A percentile compares a stretch with the other conserved stretches of the same genome.
These are phyloP conservation scores for Gloeopeniophorella convolvens DNA, from an alignment of 768 basidiomycete species.

Conservation along the genomic window DNA sequence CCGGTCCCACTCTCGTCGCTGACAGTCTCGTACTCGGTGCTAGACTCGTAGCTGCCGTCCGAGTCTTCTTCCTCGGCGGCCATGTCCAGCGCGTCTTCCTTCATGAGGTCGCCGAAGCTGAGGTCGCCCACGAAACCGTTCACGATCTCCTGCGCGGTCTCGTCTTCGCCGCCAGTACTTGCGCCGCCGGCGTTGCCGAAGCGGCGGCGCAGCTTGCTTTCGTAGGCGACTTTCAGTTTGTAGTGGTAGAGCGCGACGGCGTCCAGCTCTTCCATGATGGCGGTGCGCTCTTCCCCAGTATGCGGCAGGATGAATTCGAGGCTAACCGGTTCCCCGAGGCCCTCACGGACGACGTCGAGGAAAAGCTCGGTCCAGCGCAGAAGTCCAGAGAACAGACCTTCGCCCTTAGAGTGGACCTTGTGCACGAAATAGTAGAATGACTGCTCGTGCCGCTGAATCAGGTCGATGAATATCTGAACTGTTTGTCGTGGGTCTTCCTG, in stretches of 20 bases:
- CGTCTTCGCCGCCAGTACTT: conserved; percentile 69
- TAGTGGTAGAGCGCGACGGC: conserved; percentile 89
- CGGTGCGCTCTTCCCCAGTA: conserved; percentile 64
- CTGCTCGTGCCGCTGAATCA: conserved; percentile 91
- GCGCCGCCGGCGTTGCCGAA: conserved; percentile 52
- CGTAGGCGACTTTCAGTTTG: conserved; percentile 86
- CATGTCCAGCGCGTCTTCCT: conserved; percentile 73
- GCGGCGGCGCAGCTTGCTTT: conserved; percentile 82
- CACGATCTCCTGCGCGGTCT: conserved; percentile 74
- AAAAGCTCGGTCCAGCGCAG: conserved; percentile 98
- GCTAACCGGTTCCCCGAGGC: conserved; percentile 64
- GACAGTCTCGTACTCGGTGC: conserved; percentile 31
- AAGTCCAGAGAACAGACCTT: conserved; percentile 85
- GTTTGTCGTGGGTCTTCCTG: conserved; percentile 80
- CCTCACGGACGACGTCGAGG: conserved; percentile 84
- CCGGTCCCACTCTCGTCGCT: conserved; percentile 33
- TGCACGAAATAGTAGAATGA: conserved; percentile 96
- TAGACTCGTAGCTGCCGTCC: conserved; percentile 41
- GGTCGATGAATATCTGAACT: conserved; percentile 89
- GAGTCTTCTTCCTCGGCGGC: conserved; percentile 55
- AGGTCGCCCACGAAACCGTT: conserved; percentile 77
- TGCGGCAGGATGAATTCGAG: conserved; percentile 90
- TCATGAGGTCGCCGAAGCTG: conserved; percentile 71
- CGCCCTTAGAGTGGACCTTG: conserved; percentile 96
- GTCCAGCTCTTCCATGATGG: conserved; percentile 82